Base-by-base conservation (phyloP, 202 grass and related monocot genomes). In the Zoysia matrella region DNA sequence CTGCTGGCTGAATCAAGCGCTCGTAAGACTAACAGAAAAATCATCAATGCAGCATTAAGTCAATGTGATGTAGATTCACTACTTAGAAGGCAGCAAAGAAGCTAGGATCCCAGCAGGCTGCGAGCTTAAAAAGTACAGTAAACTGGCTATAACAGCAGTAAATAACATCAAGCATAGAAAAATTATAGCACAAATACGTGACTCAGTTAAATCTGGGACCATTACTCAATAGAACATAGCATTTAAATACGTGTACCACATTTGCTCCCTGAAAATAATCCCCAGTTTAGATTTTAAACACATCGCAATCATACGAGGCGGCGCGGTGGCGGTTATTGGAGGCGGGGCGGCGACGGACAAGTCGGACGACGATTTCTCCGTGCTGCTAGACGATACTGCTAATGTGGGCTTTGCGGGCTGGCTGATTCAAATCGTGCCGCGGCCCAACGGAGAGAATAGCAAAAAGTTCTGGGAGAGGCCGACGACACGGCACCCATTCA, bases 381-480 rank as follows among this genome's bases (percentile, higher is more conserved):
- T 58, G 55, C 30, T 65, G 60, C 39, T 42, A 4, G 11, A 11
- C 10, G 2, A 41, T 36, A 64, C 0, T 64, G 61, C 30, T 36
- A 42, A 42, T 42, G 4, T 44, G 63, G 39, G 63, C 11, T 44
- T 44, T 12, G 11, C 44, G 63, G 63, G 65, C 65, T 1, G 6
- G 11, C 30, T 13, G 0, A 4, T 66, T 65, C 30, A 36, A 36
- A 36, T 36, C 30, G 6, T 64, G 8, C 39, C 1, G 62, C 4
- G 64, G 64, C 41, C 41, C 11, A 13, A 11, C 13, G 14, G 8
- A 36, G 58, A 9, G 0, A 4, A 0, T 2, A 61, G 9, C 18
- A 62, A 41, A 4, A 2, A 1, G 84, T 88, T 87, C 92, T 7
- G 4, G 52, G 63, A n/a, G 47, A 13, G 10, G 18, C 16, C 6